Base-by-base conservation (phyloP, 2,329 filamentous ascomycete genomes). In the Cladorrhinum sp. region DNA sequence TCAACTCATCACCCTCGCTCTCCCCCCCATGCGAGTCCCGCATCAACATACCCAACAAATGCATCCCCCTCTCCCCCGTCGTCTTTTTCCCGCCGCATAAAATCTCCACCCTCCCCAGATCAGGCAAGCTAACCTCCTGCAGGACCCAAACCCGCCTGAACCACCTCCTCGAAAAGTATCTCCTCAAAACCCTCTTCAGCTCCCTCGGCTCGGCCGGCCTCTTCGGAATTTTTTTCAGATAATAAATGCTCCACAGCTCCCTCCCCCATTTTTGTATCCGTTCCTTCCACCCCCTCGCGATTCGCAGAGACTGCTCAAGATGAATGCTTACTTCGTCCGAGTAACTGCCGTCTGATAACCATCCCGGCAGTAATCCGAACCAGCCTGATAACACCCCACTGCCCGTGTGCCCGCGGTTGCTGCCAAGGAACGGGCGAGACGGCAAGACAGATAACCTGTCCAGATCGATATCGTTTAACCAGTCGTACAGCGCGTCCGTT, bases 101-200 rank as follows among this genome's bases (percentile, higher is more conserved):
- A 20, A 64, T 51, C 36, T 30, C 36, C 1, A 62, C 48, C 28
- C 53, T 46, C 8, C 46, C 20, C 26, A 61, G 48, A 20, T 59
- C 55, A 12, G 60, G 55, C 23, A 62, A 33, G n/a, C 21, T 16
- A 23, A 58, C 42, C n/a, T 64, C 63, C 26, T 61, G 60, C 23
- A 62, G 23, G 1, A 59, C 39, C 58, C 60, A 62, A 18, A 64
- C 20, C 8, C 53, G 21, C 23, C 48, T 23, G 52, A 64, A 64
- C 58, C 58, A 62, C 16, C 28, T 16, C 33, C 59, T 49, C 0
- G 23, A 39, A 20, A 63, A 61, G 14, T 49, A 63, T 18, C n/a
- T 30, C n/a, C 18, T 36, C 24, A 61, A 7, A 10, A 51, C 54
- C 12, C 12, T 9, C 7, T 20, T 39, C 12, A 63, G 9, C 20